Evolutionary conservation across 2,329 filamentous ascomycete species (phyloP).

Genomic region (Fusarium graminum): DNA sequence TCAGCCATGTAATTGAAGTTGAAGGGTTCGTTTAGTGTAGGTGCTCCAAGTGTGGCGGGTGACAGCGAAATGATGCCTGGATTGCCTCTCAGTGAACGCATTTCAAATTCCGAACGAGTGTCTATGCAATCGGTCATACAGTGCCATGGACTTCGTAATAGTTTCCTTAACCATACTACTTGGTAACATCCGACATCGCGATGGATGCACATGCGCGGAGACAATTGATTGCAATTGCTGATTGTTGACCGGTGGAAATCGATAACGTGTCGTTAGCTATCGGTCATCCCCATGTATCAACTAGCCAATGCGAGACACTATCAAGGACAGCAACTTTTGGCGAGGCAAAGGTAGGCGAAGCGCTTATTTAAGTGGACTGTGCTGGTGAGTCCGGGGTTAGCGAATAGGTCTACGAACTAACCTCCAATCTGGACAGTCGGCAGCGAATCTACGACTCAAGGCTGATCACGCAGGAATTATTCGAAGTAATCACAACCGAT

Average conservation of each 20-base stretch:
- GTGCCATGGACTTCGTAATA: constrained; percentile 27
- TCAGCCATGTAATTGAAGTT: constrained; percentile 8
- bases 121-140: constrained; percentile 14
- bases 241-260: constrained; percentile 9
- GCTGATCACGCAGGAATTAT: constrained; percentile 22
- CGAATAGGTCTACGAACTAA: constrained; percentile 5
- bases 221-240: constrained; percentile 6
- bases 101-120: constrained; percentile 22
- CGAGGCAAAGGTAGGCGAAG: constrained; percentile 10
- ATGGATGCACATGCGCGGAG: constrained; percentile 1
- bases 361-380: constrained; percentile 21
- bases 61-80: constrained; percentile 10
- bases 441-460: background rate
- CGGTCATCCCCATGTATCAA: background rate
- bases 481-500: constrained; percentile 27
- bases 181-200: constrained; percentile 4
- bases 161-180: constrained; percentile 6
- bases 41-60: constrained; percentile 1
- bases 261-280: constrained; percentile 17
- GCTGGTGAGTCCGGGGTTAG: constrained; percentile 27
- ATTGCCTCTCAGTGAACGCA: constrained; percentile 7
- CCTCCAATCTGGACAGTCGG: constrained; percentile 10
- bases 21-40: constrained; percentile 19
- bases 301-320: constrained; percentile 1
- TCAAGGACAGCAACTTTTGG: constrained; percentile 27